Evolutionary conservation across 2,329 filamentous ascomycete species (phyloP), one percentile per base, ranked within the genome.

Genomic region (Incumbomyces lentus): DNA sequence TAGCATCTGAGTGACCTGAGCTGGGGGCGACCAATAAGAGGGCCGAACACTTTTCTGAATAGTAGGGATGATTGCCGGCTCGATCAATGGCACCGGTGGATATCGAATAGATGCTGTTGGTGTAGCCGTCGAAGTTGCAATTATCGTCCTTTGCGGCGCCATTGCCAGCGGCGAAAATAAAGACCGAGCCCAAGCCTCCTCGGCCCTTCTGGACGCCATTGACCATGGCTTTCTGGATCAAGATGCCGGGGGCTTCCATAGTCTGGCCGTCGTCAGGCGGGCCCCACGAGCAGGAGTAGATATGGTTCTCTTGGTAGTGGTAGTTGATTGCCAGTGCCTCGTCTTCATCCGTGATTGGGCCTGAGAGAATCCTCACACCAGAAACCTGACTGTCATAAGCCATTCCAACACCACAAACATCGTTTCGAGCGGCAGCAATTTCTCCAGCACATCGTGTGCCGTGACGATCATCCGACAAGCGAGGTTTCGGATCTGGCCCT

Each of bases 91-190:
- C 90, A 32, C 92, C 92, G 14, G 98, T 88, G 0, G 89, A 95
- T 58, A 98, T 92, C 63, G 88, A 95, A 73, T 96, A 98, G 58
- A 98, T 98, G 62, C 89, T 95, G 71, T 98, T 98, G 49, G 92
- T 98, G 67, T 98, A 98, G 33, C 92, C 92, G 62, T 98, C 92
- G 63, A 98, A 98, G 64, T 98, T 98, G 75, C 92, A 98, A 67
- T 98, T 96, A 64, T 98, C 92, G 39, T 86, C 89, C 53, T 72
- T 79, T 2, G 74, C 72, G 8, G 90, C 93, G 48, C 92, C 92
- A 60, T 98, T 98, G 49, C 92, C 92, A 55, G 90, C 89, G 36
- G 92, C 92, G 65, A 98, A 98, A 46, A 98, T 92, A 60, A 88
- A 98, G 55, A 98, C 85, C 22, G 87, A 94, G 7, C 92, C 92